Conservation (phyloP, 2,329 filamentous ascomycete species). For the Diaporthe citri region DNA sequence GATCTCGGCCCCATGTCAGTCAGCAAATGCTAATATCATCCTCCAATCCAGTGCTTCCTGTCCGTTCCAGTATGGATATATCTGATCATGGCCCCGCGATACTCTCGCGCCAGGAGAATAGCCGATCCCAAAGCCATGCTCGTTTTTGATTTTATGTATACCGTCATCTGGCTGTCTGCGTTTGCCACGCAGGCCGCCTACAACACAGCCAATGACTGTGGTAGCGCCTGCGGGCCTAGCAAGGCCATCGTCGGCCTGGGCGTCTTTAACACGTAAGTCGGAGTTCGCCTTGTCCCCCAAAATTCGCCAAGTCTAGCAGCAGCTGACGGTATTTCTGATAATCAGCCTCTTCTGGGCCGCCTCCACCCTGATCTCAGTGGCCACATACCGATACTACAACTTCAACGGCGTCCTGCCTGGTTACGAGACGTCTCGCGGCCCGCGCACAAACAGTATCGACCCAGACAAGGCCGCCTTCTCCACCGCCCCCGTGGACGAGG, state of each 20-base stretch:
- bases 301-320: conserved; percentile 20
- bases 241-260: conserved; percentile 73
- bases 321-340: conserved; percentile 34
- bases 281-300: neutral
- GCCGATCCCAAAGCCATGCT: conserved; percentile 74
- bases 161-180: conserved; percentile 74
- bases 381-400: conserved; percentile 72
- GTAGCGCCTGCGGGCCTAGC: conserved; percentile 69
- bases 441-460: conserved; percentile 67
- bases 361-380: conserved; percentile 69
- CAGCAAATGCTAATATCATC: conserved; percentile 17
- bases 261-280: conserved; percentile 71
- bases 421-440: conserved; percentile 61
- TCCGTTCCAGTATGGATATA: conserved; percentile 74
- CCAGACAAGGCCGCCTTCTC: conserved; percentile 79
- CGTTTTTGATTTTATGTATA: conserved; percentile 67
- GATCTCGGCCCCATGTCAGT: neutral
- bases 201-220: conserved; percentile 69
- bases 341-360: conserved; percentile 67
- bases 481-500: conserved; percentile 75
- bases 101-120: conserved; percentile 70
- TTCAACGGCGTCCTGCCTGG: conserved; percentile 73
- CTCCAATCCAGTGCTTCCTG: conserved; percentile 69
- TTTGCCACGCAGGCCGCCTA: conserved; percentile 76
- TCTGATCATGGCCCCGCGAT: conserved; percentile 74